A percentile compares a stretch with the other conserved stretches of the same genome.
Conservation (phyloP, 176 grass and related monocot species). For the Carex littledalei region DNA sequence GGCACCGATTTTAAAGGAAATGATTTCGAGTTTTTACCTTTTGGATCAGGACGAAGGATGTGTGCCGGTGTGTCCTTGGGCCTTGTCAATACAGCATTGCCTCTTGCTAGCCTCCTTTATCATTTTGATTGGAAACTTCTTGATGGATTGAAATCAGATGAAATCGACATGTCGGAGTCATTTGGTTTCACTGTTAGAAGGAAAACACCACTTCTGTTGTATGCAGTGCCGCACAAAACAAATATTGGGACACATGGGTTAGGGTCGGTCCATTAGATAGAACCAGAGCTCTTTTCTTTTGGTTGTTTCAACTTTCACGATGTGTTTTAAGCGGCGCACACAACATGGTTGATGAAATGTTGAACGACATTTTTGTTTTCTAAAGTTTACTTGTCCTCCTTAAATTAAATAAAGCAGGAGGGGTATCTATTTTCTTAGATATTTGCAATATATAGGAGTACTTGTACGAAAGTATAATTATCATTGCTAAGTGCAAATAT, state of each 20-base stretch:
- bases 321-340: no score
- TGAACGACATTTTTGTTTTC: neutral
- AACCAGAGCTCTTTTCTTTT: no score
- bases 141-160: neutral
- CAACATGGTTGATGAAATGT: neutral
- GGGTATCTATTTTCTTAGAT: no score
- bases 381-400: no score
- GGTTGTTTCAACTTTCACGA: no score
- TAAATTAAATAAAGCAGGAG: no score
- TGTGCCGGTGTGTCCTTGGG: conserved; percentile 28
- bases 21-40: conserved; percentile 24
- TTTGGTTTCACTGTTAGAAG: neutral
- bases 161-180: conserved; percentile 28
- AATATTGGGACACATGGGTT: neutral
- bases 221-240: neutral
- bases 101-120: conserved; percentile 25
- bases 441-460: neutral
- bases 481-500: neutral
- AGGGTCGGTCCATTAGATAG: no score
- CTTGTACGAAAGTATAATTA: neutral
- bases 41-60: conserved; percentile 37
- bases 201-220: neutral
- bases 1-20: conserved; percentile 16
- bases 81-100: neutral
- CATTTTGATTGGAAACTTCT: conserved; percentile 35